Conservation (phyloP, 78 protist genomes). For the Andalucia godoyi region DNA sequence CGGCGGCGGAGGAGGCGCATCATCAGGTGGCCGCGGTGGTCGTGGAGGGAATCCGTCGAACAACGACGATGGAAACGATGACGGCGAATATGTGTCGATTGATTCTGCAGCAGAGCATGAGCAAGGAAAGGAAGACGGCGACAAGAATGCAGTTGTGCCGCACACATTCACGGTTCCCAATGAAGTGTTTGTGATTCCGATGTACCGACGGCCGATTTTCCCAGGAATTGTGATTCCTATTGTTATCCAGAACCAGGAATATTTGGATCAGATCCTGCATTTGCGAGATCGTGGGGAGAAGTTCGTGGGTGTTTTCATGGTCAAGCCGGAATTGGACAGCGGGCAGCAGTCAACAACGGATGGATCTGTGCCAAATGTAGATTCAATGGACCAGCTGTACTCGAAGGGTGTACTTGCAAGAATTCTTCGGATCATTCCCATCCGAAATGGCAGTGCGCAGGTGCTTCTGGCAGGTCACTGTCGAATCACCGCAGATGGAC, state of each 20-base stretch:
- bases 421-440: neutral
- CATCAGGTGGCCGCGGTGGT: too few relatives aligned
- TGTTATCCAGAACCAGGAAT: neutral
- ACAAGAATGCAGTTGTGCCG: too few relatives aligned
- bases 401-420: neutral
- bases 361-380: neutral
- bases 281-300: neutral
- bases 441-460: conserved; percentile 4
- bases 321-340: neutral
- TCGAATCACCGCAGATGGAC: neutral
- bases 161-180: neutral
- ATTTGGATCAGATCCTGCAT: neutral
- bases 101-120: too few relatives aligned
- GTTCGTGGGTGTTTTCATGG: neutral
- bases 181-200: neutral
- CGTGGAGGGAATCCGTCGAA: too few relatives aligned
- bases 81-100: too few relatives aligned
- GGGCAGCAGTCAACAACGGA: neutral
- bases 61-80: too few relatives aligned
- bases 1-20: too few relatives aligned
- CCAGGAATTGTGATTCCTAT: conserved; percentile 18
- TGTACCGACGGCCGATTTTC: conserved; percentile 3
- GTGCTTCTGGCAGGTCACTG: conserved; percentile 1
- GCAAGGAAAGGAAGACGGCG: too few relatives aligned
- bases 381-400: neutral